These are phyloP conservation scores for Chaetomium sp. DNA, from an alignment of 2,329 filamentous ascomycete genomes.

Conservation along the genomic window DNA sequence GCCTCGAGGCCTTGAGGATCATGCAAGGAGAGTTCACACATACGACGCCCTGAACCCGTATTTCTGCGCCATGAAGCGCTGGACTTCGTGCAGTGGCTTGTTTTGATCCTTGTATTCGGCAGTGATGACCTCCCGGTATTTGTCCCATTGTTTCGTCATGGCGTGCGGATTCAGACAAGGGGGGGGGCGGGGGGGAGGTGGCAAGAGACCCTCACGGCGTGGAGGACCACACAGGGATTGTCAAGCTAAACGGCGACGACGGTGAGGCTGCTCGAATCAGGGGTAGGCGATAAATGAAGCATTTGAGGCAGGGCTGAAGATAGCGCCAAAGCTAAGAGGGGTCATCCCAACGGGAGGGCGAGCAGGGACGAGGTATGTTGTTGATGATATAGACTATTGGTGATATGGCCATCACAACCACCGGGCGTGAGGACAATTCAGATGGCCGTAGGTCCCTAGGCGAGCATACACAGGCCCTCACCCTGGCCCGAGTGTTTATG, in stretches of 20 bases:
- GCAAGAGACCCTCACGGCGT: not conserved
- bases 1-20: not conserved
- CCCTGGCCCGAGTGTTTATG: conserved; percentile 1
- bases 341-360: not conserved
- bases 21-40: conserved; percentile 30
- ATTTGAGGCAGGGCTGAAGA: conserved; percentile 12
- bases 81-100: conserved; percentile 47
- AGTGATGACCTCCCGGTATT: conserved; percentile 43
- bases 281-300: conserved; percentile 2
- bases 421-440: not conserved
- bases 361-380: conserved; percentile 3
- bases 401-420: conserved; percentile 16
- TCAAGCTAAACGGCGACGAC: not conserved
- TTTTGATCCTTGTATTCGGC: conserved; percentile 46
- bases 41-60: conserved; percentile 49
- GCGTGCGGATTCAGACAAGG: conserved; percentile 27
- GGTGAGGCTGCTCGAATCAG: conserved; percentile 8
- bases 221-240: not conserved
- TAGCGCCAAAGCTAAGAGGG: conserved; percentile 1
- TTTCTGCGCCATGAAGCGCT: conserved; percentile 43
- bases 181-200: not conserved
- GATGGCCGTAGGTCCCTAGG: not conserved
- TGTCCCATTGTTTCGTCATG: conserved; percentile 51
- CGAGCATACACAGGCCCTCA: not conserved
- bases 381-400: conserved; percentile 7